Percentiles rank a stretch among this genome's conserved stretches.
phyloP scores from a whole-genome alignment of 2,329 filamentous ascomycete genomes.

The Botrytis squamosa region DNA sequence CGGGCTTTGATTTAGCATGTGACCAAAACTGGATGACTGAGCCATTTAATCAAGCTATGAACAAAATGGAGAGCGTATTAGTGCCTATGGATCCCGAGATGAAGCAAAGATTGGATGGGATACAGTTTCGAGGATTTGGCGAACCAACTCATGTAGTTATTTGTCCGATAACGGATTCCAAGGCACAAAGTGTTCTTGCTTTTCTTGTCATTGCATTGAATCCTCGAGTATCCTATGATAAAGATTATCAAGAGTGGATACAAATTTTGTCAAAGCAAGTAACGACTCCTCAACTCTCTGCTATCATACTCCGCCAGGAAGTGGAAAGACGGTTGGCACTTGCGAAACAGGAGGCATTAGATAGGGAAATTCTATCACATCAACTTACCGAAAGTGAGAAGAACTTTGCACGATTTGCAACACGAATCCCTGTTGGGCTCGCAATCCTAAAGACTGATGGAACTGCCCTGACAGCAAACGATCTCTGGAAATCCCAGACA shows the following conservation, averaged over 20 bases:
- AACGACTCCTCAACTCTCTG: constrained; percentile 62
- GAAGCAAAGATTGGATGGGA: constrained; percentile 56
- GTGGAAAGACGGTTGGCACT: not conserved
- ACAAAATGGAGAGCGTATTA: constrained; percentile 64
- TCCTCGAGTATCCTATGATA: constrained; percentile 71
- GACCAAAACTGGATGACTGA: constrained; percentile 68
- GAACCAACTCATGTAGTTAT: constrained; percentile 69
- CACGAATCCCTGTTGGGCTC: constrained; percentile 71
- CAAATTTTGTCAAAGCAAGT: constrained; percentile 51
- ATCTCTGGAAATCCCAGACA: constrained; percentile 23
- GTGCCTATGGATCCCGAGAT: constrained; percentile 58
- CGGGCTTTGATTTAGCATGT: constrained; percentile 70
- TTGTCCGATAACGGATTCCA: constrained; percentile 77
- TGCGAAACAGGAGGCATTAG: constrained; percentile 55
- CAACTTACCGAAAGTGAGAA: constrained; percentile 62
- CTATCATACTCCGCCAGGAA: constrained; percentile 55
- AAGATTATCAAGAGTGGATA: constrained; percentile 59
- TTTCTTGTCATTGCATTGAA: constrained; percentile 52
- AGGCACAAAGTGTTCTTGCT: constrained; percentile 56
- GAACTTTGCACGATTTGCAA: constrained; percentile 67
- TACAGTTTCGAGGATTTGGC: constrained; percentile 66
- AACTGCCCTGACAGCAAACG: constrained; percentile 39
- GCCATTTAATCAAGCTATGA: constrained; percentile 63
- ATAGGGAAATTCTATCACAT: constrained; percentile 64
- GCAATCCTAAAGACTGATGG: constrained; percentile 66